phyloP scores from a whole-genome alignment of 345 rosid genomes.

The Salix dunnii region DNA sequence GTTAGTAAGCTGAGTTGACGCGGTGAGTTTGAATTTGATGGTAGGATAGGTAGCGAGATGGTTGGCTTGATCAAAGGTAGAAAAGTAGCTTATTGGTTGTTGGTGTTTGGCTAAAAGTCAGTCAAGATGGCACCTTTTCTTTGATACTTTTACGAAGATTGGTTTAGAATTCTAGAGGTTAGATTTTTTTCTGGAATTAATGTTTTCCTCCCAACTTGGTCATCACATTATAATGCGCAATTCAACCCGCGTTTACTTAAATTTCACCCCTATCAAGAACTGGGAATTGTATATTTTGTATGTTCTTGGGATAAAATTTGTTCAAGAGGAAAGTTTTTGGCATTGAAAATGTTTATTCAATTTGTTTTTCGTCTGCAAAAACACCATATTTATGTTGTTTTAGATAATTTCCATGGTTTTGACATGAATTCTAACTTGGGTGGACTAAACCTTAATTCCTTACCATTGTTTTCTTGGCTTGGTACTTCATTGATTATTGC shows the following conservation, averaged over 20 bases:
- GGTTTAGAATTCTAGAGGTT: neutral
- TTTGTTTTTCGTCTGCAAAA: too few species aligned
- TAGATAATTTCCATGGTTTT: too few species aligned
- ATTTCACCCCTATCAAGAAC: neutral
- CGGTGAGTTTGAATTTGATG: constrained; percentile 1
- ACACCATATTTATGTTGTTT: too few species aligned
- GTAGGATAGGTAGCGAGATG: neutral
- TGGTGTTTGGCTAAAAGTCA: neutral
- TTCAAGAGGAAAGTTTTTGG: neutral
- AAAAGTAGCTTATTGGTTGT: neutral
- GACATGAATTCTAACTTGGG: neutral
- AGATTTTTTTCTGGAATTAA: neutral
- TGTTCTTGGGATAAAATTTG: neutral
- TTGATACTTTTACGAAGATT: neutral
- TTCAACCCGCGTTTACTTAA: neutral
- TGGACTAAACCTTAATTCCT: neutral
- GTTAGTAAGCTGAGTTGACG: constrained; percentile 1
- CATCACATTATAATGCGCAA: neutral
- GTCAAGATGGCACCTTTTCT: neutral
- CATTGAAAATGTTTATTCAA: too few species aligned
- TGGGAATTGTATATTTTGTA: neutral
- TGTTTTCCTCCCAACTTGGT: neutral
- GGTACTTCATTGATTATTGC: neutral
- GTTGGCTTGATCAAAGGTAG: neutral
- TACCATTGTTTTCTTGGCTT: neutral